These are phyloP conservation scores for Papiliotrema terrestris DNA, from an alignment of 1,284 basidiomycete genomes.

Conservation along the genomic window DNA sequence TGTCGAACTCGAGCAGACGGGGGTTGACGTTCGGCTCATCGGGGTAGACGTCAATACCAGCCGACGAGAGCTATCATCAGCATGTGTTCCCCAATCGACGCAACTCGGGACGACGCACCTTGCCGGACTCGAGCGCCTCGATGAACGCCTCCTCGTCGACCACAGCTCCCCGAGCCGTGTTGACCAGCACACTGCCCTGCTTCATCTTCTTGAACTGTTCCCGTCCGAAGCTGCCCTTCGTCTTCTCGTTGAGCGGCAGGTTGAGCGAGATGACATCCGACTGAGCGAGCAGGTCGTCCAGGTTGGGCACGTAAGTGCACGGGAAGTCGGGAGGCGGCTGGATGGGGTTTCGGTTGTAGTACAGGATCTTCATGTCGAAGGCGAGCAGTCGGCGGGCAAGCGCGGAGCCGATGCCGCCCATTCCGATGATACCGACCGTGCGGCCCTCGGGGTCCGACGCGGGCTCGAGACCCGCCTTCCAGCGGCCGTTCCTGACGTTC, in stretches of 20 bases:
- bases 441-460: slow-evolving; percentile 73
- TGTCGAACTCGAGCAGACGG: slow-evolving; percentile 69
- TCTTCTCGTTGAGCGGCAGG: slow-evolving; percentile 60
- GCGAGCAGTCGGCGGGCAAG: slow-evolving; percentile 44
- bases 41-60: slow-evolving; percentile 86
- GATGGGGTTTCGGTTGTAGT: slow-evolving; percentile 71
- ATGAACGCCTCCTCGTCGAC: slow-evolving; percentile 80
- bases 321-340: slow-evolving; percentile 64
- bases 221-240: slow-evolving; percentile 71
- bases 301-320: slow-evolving; percentile 61
- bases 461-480: slow-evolving; percentile 57
- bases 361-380: slow-evolving; percentile 70
- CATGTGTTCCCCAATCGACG: background rate
- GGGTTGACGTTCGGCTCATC: slow-evolving; percentile 83
- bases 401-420: slow-evolving; percentile 75
- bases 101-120: slow-evolving; percentile 22
- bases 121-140: slow-evolving; percentile 73
- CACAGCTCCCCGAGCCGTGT: slow-evolving; percentile 85
- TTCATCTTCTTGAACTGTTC: slow-evolving; percentile 76
- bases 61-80: slow-evolving; percentile 62
- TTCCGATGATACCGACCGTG: slow-evolving; percentile 79
- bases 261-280: slow-evolving; percentile 69
- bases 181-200: slow-evolving; percentile 74
- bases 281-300: slow-evolving; percentile 68
- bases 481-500: slow-evolving; percentile 57